Evolutionary conservation across 2,329 filamentous ascomycete genomes (phyloP).

Genomic region (Diaporthe capsici): DNA sequence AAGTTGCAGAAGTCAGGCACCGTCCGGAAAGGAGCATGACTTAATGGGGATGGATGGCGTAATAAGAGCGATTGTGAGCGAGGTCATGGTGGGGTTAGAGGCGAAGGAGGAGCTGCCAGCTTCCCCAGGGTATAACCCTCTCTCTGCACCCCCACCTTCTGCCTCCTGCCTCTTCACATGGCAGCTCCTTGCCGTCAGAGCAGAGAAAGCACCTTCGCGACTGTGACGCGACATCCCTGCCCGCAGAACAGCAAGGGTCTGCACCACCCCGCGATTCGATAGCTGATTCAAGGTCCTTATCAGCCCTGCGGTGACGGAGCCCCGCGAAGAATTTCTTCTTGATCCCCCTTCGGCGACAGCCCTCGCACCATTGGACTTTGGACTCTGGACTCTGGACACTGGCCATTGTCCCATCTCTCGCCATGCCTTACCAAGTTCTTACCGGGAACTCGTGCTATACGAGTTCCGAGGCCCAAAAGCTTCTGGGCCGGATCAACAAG

Average conservation of each 20-base stretch:
- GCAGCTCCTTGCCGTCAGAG: not conserved
- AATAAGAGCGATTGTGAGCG: conserved; percentile 22
- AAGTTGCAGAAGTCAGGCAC: not conserved
- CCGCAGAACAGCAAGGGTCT: not conserved
- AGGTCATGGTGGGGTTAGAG: conserved; percentile 24
- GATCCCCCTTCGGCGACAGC: conserved; percentile 33
- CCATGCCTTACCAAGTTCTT: conserved; percentile 40
- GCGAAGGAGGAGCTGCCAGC: not conserved
- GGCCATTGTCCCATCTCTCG: conserved; percentile 31
- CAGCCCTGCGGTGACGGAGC: conserved; percentile 29
- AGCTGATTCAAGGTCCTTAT: conserved; percentile 37
- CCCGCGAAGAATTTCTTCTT: conserved; percentile 39
- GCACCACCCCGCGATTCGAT: conserved; percentile 40
- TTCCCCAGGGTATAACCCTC: conserved; percentile 4
- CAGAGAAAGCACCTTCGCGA: not conserved
- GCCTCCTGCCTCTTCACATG: conserved; percentile 2
- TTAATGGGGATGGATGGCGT: conserved; percentile 25
- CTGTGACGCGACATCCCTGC: conserved; percentile 35
- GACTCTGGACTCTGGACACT: conserved; percentile 22
- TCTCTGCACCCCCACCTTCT: too few species aligned
- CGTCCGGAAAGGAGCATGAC: conserved; percentile 24
- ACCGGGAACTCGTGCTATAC: conserved; percentile 42
- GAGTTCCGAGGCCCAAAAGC: conserved; percentile 41
- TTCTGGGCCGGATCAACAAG: conserved; percentile 43
- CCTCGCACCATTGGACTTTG: conserved; percentile 8